Base-by-base conservation (phyloP, 345 rosid species). In the Linum usitatissimum region DNA sequence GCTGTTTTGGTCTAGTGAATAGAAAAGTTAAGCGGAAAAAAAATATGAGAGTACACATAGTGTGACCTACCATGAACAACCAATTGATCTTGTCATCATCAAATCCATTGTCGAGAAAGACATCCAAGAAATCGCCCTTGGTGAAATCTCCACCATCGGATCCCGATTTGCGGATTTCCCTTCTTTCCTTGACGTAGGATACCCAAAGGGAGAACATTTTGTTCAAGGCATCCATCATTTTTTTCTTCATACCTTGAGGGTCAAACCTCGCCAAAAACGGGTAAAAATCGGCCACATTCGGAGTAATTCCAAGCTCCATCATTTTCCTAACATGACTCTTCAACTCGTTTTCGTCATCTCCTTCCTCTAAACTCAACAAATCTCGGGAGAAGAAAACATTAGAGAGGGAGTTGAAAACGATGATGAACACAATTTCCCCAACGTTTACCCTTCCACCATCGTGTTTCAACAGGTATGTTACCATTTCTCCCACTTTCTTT, bases 91-190 rank as follows among this genome's bases (percentile, higher is more conserved):
- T 19, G 31, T 19, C 10, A 18, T 57, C 60, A 28, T 23, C 34
- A 28, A 57, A 57, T 23, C 34, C 34, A 23, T 57, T 23, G 21
- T 3, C 30, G 3, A 57, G 30, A 15, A 57, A 57, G 3, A 57
- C 60, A 5, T 57, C 60, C 30, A 57, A 57, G 60, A 57, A 57
- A 57, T 57, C 60, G 8, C 15, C 17, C 17, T 57, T 19, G 14
- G 60, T 3, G 7, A 7, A 14, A 57, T 23, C 51, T 45, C 51
- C 34, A 57, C 38, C 38, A 4, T 57, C 15, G 34, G 14, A 57
- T 13, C 36, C 21, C 15, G 14, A 45, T 45, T 12, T 4, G 10
- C 17, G 51, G 17, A 45, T 57, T 21, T 21, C 31, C 31, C 60
- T 57, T 57, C 60, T 57, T 57, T 57, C 60, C 34, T 57, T 21